Evolutionary conservation across 1,139 yeast genomes (phyloP).

Genomic region (Kazachstania sp.): DNA sequence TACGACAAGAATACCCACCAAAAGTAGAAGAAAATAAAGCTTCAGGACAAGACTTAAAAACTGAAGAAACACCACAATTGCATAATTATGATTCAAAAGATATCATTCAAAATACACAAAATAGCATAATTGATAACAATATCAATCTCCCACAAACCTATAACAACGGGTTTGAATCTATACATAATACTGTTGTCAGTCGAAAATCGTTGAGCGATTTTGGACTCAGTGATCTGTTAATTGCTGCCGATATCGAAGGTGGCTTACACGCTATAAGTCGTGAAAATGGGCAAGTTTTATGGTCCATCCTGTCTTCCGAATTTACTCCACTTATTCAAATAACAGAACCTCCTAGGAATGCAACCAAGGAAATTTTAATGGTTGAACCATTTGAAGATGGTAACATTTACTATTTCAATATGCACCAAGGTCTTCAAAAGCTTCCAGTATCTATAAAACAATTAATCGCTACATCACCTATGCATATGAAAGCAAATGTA

Average conservation of each 20-base stretch:
- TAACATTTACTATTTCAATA: conserved; percentile 74
- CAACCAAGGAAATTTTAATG: conserved; percentile 47
- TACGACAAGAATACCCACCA: neutral
- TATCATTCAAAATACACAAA: neutral
- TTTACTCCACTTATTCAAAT: conserved; percentile 26
- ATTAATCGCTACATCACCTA: conserved; percentile 76
- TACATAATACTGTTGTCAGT: conserved; percentile 9
- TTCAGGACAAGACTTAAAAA: neutral
- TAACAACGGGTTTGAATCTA: neutral
- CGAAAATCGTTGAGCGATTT: conserved; percentile 19
- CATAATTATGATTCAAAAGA: neutral
- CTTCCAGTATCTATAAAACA: conserved; percentile 77
- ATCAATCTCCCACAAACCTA: conserved; percentile 1
- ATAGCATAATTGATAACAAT: neutral
- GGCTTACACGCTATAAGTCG: conserved; percentile 76
- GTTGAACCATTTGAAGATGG: conserved; percentile 92
- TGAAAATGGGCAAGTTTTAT: conserved; percentile 62
- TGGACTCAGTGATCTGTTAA: conserved; percentile 45
- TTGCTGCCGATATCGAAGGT: conserved; percentile 84
- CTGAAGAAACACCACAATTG: neutral
- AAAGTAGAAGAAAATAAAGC: neutral
- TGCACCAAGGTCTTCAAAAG: conserved; percentile 63
- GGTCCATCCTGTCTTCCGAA: conserved; percentile 55
- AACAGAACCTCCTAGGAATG: conserved; percentile 15
- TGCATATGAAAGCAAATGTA: conserved; percentile 42